Conservation (phyloP, 1,284 basidiomycete genomes). For the Naganishia sp. region DNA sequence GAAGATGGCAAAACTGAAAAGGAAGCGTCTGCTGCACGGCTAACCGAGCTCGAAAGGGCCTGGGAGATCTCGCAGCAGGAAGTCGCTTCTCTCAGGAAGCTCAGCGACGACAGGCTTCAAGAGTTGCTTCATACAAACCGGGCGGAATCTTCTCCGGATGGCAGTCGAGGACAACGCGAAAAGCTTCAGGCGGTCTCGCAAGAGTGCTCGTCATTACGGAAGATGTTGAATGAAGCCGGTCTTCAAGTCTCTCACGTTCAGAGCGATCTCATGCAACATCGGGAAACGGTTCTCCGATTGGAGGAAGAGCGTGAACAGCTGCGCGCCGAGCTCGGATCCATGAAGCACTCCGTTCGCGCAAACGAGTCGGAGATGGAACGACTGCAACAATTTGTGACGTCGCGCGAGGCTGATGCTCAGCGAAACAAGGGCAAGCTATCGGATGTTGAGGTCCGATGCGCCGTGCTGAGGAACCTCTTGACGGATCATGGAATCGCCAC, state of each 20-base stretch:
- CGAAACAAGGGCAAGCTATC: slow-evolving; percentile 69
- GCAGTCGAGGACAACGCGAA: slow-evolving; percentile 60
- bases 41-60: slow-evolving; percentile 76
- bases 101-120: slow-evolving; percentile 80
- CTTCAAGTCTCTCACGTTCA: slow-evolving; percentile 70
- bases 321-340: slow-evolving; percentile 17
- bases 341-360: slow-evolving; percentile 16
- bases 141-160: slow-evolving; percentile 72
- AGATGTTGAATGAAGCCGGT: slow-evolving; percentile 74
- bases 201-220: slow-evolving; percentile 70
- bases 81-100: slow-evolving; percentile 76
- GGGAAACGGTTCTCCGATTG: slow-evolving; percentile 47
- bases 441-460: slow-evolving; percentile 73
- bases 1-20: slow-evolving; percentile 71
- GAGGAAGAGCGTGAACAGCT: slow-evolving; percentile 17
- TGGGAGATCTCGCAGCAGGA: slow-evolving; percentile 88
- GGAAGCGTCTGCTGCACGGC: slow-evolving; percentile 65
- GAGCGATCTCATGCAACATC: slow-evolving; percentile 69
- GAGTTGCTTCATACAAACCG: slow-evolving; percentile 80
- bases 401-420: slow-evolving; percentile 64
- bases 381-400: slow-evolving; percentile 59
- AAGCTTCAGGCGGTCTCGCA: slow-evolving; percentile 76
- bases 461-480: slow-evolving; percentile 81
- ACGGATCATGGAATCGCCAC: slow-evolving; percentile 81
- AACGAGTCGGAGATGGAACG: slow-evolving; percentile 58